Percentiles rank a stretch among this genome's conserved stretches.
Evolutionary conservation across 2,329 filamentous ascomycete species (phyloP).

Genomic region (Ascochyta viciae-villosae): DNA sequence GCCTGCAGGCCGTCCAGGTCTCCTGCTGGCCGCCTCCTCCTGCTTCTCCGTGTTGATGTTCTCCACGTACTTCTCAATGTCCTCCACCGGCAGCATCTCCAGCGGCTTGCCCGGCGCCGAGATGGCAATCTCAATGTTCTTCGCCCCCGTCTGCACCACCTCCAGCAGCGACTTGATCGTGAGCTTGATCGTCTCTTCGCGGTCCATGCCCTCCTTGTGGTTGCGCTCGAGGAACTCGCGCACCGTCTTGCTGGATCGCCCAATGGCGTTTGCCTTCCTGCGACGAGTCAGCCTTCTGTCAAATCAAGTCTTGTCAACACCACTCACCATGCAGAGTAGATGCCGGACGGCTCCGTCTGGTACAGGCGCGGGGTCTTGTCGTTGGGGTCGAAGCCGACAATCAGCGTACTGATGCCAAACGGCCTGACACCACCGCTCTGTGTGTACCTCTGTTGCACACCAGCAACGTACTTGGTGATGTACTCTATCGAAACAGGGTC

Average conservation of each 20-base stretch:
- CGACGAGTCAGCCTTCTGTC: constrained; percentile 19
- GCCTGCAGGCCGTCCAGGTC: constrained; percentile 67
- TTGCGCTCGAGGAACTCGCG: constrained; percentile 98
- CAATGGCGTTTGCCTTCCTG: constrained; percentile 99
- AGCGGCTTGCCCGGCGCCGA: constrained; percentile 92
- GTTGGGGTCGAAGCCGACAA: constrained; percentile 97
- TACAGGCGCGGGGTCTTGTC: constrained; percentile 89
- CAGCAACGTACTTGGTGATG: constrained; percentile 98
- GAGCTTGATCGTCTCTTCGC: constrained; percentile 92
- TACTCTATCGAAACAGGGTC: constrained; percentile 98
- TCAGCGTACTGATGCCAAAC: constrained; percentile 98
- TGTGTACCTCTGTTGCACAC: constrained; percentile 98
- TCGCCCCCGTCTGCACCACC: constrained; percentile 97
- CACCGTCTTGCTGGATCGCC: constrained; percentile 97
- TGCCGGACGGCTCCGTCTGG: constrained; percentile 98
- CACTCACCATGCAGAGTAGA: constrained; percentile 95
- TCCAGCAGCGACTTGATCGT: constrained; percentile 98
- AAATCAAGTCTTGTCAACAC: too few relatives aligned
- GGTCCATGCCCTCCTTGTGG: constrained; percentile 97
- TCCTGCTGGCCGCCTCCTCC: constrained; percentile 97
- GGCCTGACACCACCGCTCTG: constrained; percentile 97
- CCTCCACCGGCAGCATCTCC: constrained; percentile 92
- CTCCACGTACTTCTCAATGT: constrained; percentile 98
- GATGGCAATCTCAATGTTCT: constrained; percentile 99
- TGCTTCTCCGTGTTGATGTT: constrained; percentile 99